Conservation (phyloP, 306 rosid genomes). For the Parietaria judaica region DNA sequence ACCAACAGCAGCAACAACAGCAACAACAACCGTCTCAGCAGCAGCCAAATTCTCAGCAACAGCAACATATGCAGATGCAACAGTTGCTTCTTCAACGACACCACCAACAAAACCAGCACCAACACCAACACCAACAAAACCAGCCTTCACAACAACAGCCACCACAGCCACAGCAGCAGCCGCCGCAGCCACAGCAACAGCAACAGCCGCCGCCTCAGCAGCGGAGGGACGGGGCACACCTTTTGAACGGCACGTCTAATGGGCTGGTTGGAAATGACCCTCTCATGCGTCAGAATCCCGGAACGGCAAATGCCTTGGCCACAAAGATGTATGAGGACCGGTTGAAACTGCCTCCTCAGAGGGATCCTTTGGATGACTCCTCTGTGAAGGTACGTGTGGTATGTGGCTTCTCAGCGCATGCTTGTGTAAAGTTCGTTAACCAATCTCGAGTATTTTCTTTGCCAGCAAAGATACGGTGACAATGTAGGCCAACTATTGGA, state of each 20-base stretch:
- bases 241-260: constrained; percentile 68
- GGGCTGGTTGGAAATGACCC: constrained; percentile 80
- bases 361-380: constrained; percentile 89
- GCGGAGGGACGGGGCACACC: constrained; percentile 84
- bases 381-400: constrained; percentile 59
- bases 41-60: constrained; percentile 61
- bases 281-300: constrained; percentile 62
- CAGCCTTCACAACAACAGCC: constrained; percentile 46
- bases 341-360: constrained; percentile 73
- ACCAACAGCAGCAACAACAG: constrained; percentile 40
- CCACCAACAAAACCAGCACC: constrained; percentile 28
- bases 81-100: constrained; percentile 55
- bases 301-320: constrained; percentile 87
- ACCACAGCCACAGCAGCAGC: constrained; percentile 40
- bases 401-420: constrained; percentile 13
- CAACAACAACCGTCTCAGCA: constrained; percentile 37
- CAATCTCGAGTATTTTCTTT: constrained; percentile 10
- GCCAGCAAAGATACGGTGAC: constrained; percentile 90
- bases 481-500: constrained; percentile 88
- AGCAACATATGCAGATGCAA: constrained; percentile 79
- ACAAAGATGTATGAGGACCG: constrained; percentile 94
- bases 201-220: constrained; percentile 52
- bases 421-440: constrained; percentile 20
- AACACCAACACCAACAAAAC: constrained; percentile 52
- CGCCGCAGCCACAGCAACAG: constrained; percentile 49